A percentile compares a stretch with the other conserved stretches of the same genome.
phyloP scores from a whole-genome alignment of 2,329 filamentous ascomycete species.

The Diaporthe sp. region DNA sequence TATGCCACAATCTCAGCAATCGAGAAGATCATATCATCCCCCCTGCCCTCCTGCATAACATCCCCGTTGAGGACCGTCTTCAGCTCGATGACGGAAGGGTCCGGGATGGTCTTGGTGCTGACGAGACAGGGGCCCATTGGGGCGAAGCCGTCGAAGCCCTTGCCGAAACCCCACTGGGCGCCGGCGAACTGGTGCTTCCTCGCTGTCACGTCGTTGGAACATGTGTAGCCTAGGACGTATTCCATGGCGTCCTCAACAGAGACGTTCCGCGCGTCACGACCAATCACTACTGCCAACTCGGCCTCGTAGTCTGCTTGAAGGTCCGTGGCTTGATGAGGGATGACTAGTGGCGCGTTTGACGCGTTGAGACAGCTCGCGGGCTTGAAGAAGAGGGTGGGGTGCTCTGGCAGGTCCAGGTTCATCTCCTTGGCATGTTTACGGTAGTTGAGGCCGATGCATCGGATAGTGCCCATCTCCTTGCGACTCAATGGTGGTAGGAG shows the following conservation, averaged over 20 bases:
- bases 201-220: constrained; percentile 67
- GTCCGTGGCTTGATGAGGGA: constrained; percentile 50
- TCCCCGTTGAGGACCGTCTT: constrained; percentile 31
- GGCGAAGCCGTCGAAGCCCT: constrained; percentile 55
- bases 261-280: constrained; percentile 61
- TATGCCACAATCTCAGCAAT: constrained; percentile 53
- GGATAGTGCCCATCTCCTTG: constrained; percentile 55
- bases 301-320: constrained; percentile 67
- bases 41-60: constrained; percentile 43
- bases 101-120: constrained; percentile 46
- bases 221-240: constrained; percentile 69
- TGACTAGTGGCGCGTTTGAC: constrained; percentile 49
- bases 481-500: constrained; percentile 52
- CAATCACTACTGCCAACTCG: constrained; percentile 69
- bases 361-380: constrained; percentile 52
- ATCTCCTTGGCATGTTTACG: constrained; percentile 55
- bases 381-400: constrained; percentile 56
- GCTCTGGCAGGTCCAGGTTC: constrained; percentile 52
- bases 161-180: constrained; percentile 72
- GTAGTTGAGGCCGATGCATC: constrained; percentile 62
- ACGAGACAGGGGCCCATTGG: constrained; percentile 55
- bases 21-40: constrained; percentile 54
- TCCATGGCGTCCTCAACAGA: constrained; percentile 59
- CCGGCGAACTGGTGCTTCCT: constrained; percentile 66
- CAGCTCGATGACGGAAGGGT: constrained; percentile 46